These are phyloP conservation scores for Strigomonas culicis DNA, from an alignment of 208 protist genomes.

Conservation along the genomic window DNA sequence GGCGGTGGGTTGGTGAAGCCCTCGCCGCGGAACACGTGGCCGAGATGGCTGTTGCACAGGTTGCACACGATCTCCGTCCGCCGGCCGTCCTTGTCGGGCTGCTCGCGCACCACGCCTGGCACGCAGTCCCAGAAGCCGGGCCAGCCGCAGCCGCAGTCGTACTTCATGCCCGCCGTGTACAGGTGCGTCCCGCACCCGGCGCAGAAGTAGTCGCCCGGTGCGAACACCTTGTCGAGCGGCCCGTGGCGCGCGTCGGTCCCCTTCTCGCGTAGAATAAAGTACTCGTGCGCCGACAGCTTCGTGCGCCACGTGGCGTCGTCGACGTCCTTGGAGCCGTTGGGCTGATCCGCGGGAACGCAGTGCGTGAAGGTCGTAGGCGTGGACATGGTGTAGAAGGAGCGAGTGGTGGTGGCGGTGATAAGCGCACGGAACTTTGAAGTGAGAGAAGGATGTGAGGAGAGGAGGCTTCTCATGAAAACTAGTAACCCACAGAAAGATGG, in stretches of 20 bases:
- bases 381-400: neutral
- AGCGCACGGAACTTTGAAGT: neutral
- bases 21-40: constrained; percentile 91
- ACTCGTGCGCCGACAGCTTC: constrained; percentile 46
- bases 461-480: neutral
- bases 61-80: constrained; percentile 91
- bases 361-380: constrained; percentile 26
- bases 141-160: constrained; percentile 86
- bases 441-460: neutral
- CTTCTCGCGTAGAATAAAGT: constrained; percentile 71
- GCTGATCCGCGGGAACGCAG: constrained; percentile 41
- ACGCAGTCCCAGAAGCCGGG: constrained; percentile 87
- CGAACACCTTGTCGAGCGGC: constrained; percentile 60
- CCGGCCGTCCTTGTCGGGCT: constrained; percentile 65
- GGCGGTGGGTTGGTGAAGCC: constrained; percentile 80
- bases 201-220: constrained; percentile 68
- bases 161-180: constrained; percentile 87
- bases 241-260: constrained; percentile 70
- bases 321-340: constrained; percentile 68
- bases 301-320: constrained; percentile 57
- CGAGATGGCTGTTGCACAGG: constrained; percentile 90
- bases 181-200: constrained; percentile 76
- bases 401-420: neutral
- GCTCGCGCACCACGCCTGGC: constrained; percentile 63
- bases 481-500: neutral